phyloP scores from a whole-genome alignment of 495 filamentous ascomycete species.

The Hypoxylon cercidicola region DNA sequence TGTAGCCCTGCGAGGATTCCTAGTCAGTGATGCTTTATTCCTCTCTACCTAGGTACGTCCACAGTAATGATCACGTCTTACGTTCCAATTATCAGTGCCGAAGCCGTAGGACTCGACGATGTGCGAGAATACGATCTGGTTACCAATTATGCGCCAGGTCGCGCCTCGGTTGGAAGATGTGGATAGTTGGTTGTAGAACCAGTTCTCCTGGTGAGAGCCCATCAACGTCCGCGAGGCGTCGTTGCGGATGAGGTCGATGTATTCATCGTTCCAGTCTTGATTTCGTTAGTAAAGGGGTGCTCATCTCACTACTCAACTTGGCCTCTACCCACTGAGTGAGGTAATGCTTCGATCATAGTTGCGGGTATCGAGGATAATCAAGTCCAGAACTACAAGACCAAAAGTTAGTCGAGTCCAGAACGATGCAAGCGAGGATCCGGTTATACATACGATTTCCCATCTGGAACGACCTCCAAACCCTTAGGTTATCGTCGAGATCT shows the following conservation, averaged over 20 bases:
- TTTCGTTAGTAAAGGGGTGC: not conserved
- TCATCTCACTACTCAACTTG: not conserved
- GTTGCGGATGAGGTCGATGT: conserved; percentile 65
- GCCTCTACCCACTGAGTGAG: conserved; percentile 41
- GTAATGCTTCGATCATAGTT: conserved; percentile 71
- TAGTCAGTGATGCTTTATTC: conserved; percentile 6
- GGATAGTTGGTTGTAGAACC: conserved; percentile 71
- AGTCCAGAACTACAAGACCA: conserved; percentile 56
- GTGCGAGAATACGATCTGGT: conserved; percentile 71
- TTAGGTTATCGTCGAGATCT: conserved; percentile 75
- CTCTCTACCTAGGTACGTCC: not conserved
- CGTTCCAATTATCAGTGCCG: conserved; percentile 45
- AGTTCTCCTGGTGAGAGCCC: conserved; percentile 72
- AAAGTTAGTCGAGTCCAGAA: conserved; percentile 1
- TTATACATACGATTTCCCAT: conserved; percentile 61
- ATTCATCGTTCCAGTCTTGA: conserved; percentile 63
- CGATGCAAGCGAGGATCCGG: not conserved
- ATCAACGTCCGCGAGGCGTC: conserved; percentile 69
- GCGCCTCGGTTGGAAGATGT: conserved; percentile 64
- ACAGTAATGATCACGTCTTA: conserved; percentile 15
- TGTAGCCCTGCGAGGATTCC: conserved; percentile 65
- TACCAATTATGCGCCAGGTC: conserved; percentile 72
- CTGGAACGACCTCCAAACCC: conserved; percentile 74
- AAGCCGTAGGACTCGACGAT: conserved; percentile 60
- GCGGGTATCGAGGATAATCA: conserved; percentile 76